Evolutionary conservation across 805 yeast genomes (phyloP).

Genomic region (Wickerhamiella kurtzmanii): DNA sequence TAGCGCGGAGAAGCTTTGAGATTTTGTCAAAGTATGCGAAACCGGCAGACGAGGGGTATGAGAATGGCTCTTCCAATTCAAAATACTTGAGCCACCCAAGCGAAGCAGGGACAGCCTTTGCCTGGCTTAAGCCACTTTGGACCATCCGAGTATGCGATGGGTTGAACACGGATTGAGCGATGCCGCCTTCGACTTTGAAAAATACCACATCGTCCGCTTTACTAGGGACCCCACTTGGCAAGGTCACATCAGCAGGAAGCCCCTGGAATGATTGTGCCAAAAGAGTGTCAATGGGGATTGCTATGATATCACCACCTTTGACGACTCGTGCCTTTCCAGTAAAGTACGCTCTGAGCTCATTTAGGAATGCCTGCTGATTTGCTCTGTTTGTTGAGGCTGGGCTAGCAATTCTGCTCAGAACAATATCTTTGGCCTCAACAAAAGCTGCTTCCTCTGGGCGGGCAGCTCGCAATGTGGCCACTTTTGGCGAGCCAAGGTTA

Average conservation of each 20-base stretch:
- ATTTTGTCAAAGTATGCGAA: constrained; percentile 41
- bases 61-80: constrained; percentile 28
- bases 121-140: constrained; percentile 45
- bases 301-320: constrained; percentile 52
- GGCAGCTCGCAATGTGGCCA: constrained; percentile 13
- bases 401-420: constrained; percentile 53
- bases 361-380: constrained; percentile 45
- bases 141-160: constrained; percentile 54
- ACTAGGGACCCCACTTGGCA: not conserved
- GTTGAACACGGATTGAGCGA: constrained; percentile 39
- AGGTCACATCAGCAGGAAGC: not conserved
- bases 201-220: constrained; percentile 63
- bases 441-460: constrained; percentile 9
- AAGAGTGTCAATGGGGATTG: constrained; percentile 61
- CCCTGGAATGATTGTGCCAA: constrained; percentile 33
- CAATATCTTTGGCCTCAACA: constrained; percentile 48
- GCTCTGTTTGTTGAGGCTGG: constrained; percentile 54
- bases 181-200: constrained; percentile 43
- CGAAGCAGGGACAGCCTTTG: constrained; percentile 20
- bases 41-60: constrained; percentile 22
- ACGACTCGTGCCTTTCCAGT: constrained; percentile 40
- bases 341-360: constrained; percentile 49
- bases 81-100: constrained; percentile 37
- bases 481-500: constrained; percentile 32
- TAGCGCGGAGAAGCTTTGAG: constrained; percentile 41